Evolutionary conservation across 257 asterid species (phyloP).

Genomic region (Gentiana macrophylla): DNA sequence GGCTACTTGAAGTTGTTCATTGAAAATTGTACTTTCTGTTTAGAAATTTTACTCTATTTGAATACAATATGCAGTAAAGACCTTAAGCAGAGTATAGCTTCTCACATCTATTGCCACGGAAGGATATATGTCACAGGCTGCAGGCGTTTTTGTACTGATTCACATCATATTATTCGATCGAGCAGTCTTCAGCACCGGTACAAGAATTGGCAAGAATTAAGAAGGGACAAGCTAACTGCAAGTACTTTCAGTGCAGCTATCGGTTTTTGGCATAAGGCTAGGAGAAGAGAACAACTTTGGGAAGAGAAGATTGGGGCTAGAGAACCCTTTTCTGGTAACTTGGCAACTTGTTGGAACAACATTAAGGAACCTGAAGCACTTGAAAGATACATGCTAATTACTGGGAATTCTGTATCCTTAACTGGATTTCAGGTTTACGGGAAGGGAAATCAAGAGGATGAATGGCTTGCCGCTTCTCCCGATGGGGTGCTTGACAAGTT

Average conservation of each 20-base stretch:
- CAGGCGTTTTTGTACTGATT: constrained; percentile 10
- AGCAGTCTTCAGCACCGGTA: constrained; percentile 51
- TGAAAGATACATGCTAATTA: constrained; percentile 51
- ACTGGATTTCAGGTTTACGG: constrained; percentile 53
- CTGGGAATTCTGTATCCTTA: constrained; percentile 35
- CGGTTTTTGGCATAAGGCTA: constrained; percentile 53
- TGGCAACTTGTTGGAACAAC: constrained; percentile 71
- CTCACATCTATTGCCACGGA: constrained; percentile 11
- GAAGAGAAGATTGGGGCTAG: constrained; percentile 71
- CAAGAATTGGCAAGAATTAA: constrained; percentile 81
- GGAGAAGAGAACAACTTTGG: constrained; percentile 69
- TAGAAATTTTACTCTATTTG: constrained; percentile 13
- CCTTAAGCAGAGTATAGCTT: constrained; percentile 12
- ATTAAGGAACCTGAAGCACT: constrained; percentile 73
- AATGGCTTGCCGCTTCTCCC: constrained; percentile 86
- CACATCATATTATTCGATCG: constrained; percentile 31
- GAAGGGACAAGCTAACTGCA: constrained; percentile 73
- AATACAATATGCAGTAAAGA: constrained; percentile 12
- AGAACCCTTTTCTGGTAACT: constrained; percentile 61
- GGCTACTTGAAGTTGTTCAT: neutral
- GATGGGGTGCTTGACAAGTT: constrained; percentile 45
- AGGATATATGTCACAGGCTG: constrained; percentile 20
- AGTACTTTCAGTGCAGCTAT: constrained; percentile 69
- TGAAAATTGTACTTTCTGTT: constrained; percentile 10
- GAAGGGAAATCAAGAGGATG: constrained; percentile 24